Conservation (phyloP, 2,329 filamentous ascomycete genomes). For the Xylaria sp. region DNA sequence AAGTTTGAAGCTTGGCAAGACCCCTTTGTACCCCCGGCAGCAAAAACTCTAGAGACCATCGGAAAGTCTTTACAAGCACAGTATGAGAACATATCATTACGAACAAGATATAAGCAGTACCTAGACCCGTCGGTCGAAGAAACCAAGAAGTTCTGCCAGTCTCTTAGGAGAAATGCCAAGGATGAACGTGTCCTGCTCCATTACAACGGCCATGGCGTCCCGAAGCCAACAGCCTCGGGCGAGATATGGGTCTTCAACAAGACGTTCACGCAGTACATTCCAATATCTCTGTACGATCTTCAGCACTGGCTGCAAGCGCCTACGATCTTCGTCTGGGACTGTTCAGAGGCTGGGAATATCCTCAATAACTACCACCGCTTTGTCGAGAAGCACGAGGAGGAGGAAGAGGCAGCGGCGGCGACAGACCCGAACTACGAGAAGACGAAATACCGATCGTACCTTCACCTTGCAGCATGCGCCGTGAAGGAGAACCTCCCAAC, state of each 20-base stretch:
- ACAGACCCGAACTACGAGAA: conserved; percentile 84
- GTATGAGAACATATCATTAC: conserved; percentile 91
- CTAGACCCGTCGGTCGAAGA: conserved; percentile 96
- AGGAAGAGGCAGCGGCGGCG: conserved; percentile 75
- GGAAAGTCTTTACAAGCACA: conserved; percentile 95
- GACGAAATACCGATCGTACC: conserved; percentile 69
- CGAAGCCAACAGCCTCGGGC: conserved; percentile 90
- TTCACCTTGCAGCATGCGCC: conserved; percentile 89
- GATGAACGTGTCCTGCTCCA: conserved; percentile 96
- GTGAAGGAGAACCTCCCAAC: conserved; percentile 92
- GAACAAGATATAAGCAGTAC: conserved; percentile 97
- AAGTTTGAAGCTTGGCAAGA: conserved; percentile 98
- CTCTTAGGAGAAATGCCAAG: conserved; percentile 87
- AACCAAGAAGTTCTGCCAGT: conserved; percentile 93
- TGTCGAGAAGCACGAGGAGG: conserved; percentile 90
- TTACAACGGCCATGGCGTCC: conserved; percentile 97
- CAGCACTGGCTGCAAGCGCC: conserved; percentile 96
- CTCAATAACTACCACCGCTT: conserved; percentile 93
- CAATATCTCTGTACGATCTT: conserved; percentile 90
- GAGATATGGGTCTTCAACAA: conserved; percentile 99
- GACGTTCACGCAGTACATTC: conserved; percentile 98
- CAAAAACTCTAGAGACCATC: conserved; percentile 90
- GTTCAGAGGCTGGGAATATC: conserved; percentile 94
- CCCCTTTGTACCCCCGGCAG: conserved; percentile 76
- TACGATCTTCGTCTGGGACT: conserved; percentile 97